A percentile compares a stretch with the other conserved stretches of the same genome.
phyloP scores from a whole-genome alignment of 2,329 filamentous ascomycete genomes.

The Penicillium sp. region DNA sequence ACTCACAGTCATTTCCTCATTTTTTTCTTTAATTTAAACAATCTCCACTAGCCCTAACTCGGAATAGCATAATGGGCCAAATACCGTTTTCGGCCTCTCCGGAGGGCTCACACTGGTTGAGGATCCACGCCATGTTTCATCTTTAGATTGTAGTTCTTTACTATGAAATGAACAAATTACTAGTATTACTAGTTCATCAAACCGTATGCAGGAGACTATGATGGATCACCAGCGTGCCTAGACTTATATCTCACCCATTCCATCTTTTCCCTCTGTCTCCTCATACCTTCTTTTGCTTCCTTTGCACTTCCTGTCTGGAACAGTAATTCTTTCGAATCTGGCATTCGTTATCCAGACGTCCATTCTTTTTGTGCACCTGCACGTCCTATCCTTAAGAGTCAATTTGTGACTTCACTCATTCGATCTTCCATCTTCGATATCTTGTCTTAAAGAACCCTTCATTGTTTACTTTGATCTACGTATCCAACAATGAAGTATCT shows the following conservation, averaged over 20 bases:
- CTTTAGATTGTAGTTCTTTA: background rate
- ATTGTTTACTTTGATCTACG: conserved; percentile 5
- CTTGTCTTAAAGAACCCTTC: background rate
- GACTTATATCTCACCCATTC: background rate
- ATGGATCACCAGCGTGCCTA: background rate
- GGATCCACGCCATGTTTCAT: conserved; percentile 28
- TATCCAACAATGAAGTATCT: conserved; percentile 29
- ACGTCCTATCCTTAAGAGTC: conserved; percentile 18
- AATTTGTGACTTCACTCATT: conserved; percentile 4
- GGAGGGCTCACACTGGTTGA: conserved; percentile 8
- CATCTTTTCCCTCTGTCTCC: conserved; percentile 6
- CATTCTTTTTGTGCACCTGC: conserved; percentile 31
- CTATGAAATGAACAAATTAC: background rate
- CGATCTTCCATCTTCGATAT: conserved; percentile 7
- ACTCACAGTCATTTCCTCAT: conserved; percentile 17
- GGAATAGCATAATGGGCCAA: conserved; percentile 7
- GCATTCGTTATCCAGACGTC: conserved; percentile 30
- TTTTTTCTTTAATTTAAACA: conserved; percentile 21
- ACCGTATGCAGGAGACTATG: background rate
- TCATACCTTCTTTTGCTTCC: conserved; percentile 5
- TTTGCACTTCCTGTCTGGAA: conserved; percentile 22
- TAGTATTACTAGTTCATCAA: background rate
- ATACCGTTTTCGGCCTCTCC: conserved; percentile 15
- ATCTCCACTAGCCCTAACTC: conserved; percentile 16
- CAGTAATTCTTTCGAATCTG: conserved; percentile 23